phyloP scores from a whole-genome alignment of 768 basidiomycete species.

The Phallus indusiatus region DNA sequence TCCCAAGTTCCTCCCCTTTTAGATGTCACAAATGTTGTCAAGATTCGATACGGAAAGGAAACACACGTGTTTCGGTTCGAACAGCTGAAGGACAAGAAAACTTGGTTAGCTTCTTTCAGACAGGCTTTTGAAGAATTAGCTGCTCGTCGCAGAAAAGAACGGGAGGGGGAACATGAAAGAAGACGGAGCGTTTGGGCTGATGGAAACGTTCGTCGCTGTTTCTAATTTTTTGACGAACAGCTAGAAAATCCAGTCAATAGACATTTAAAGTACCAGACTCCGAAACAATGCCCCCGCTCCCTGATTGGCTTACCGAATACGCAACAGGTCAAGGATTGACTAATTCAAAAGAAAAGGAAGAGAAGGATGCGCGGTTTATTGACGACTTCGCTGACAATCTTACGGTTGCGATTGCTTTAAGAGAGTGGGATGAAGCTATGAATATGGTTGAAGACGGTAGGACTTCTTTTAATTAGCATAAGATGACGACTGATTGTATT shows the following conservation, averaged over 20 bases:
- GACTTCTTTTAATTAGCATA: neutral
- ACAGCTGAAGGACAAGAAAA: slow-evolving; percentile 73
- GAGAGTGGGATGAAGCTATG: slow-evolving; percentile 86
- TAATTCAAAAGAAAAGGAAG: slow-evolving; percentile 61
- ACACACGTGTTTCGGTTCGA: slow-evolving; percentile 91
- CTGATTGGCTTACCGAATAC: slow-evolving; percentile 71
- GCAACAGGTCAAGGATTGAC: slow-evolving; percentile 45
- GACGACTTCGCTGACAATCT: slow-evolving; percentile 88
- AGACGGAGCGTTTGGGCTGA: slow-evolving; percentile 46
- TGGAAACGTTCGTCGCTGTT: slow-evolving; percentile 20
- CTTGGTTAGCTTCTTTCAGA: slow-evolving; percentile 74
- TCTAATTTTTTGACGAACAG: neutral
- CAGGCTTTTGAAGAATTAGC: slow-evolving; percentile 89
- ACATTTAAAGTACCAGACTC: slow-evolving; percentile 11
- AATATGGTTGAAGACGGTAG: slow-evolving; percentile 73
- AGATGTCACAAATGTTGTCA: slow-evolving; percentile 87
- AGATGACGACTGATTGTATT: neutral
- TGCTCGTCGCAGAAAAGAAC: slow-evolving; percentile 82
- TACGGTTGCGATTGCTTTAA: slow-evolving; percentile 81
- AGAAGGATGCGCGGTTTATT: slow-evolving; percentile 78
- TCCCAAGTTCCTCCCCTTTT: neutral
- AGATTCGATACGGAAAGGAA: slow-evolving; percentile 88
- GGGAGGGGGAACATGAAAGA: slow-evolving; percentile 87
- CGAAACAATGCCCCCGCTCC: slow-evolving; percentile 45
- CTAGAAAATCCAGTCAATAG: neutral